Evolutionary conservation across 192 early-diverging fungal genomes (phyloP).

Genomic region (Backusella tarrabulga): DNA sequence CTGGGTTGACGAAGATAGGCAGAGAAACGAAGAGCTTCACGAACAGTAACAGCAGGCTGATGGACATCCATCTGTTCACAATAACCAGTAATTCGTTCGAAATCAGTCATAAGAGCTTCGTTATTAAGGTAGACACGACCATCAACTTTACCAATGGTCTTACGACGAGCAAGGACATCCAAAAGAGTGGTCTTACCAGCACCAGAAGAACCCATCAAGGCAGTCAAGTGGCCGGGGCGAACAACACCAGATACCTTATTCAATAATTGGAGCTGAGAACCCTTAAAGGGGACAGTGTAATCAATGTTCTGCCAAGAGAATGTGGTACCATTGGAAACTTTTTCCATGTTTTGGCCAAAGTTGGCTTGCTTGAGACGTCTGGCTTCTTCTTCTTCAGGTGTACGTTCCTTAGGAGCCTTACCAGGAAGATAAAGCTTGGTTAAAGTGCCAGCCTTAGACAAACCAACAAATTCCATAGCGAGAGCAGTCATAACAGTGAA

Average conservation of each 20-base stretch:
- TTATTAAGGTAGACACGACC: conserved; percentile 62
- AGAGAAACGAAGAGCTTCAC: conserved; percentile 84
- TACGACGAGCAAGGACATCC: conserved; percentile 75
- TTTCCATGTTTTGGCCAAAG: conserved; percentile 40
- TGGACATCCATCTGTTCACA: conserved; percentile 92
- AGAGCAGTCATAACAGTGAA: conserved; percentile 43
- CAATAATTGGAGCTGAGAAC: conserved; percentile 63
- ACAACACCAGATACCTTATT: conserved; percentile 68
- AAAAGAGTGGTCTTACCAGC: conserved; percentile 84
- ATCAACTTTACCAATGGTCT: conserved; percentile 64
- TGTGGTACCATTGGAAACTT: conserved; percentile 43
- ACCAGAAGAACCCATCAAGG: conserved; percentile 92
- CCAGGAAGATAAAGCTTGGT: conserved; percentile 51
- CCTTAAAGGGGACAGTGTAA: conserved; percentile 68
- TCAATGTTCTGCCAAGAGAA: conserved; percentile 65
- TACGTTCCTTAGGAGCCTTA: conserved; percentile 22
- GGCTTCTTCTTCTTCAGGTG: conserved; percentile 36
- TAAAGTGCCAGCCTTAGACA: conserved; percentile 50
- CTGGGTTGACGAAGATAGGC: conserved; percentile 72
- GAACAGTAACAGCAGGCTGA: conserved; percentile 85
- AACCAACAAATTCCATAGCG: conserved; percentile 64
- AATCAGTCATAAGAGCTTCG: conserved; percentile 47
- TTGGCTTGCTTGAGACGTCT: conserved; percentile 30
- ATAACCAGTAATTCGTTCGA: conserved; percentile 65
- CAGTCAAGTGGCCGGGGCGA: conserved; percentile 73